Conservation (phyloP, 1,284 basidiomycete genomes). For the Sporisorium graminicola region DNA sequence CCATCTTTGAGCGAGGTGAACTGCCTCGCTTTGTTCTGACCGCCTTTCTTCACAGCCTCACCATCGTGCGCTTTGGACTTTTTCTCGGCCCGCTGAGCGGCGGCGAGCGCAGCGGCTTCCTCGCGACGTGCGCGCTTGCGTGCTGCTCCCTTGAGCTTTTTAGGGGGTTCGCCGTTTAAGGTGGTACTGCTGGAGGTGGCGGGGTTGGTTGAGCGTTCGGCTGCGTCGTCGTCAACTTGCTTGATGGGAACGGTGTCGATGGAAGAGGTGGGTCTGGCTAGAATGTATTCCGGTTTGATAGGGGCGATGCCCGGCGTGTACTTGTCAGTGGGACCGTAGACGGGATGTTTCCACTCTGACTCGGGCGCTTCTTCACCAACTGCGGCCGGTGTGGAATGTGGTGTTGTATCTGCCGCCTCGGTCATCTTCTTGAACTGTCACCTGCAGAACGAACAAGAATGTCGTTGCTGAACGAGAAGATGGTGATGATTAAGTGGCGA, state of each 20-base stretch:
- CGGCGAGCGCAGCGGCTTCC: constrained; percentile 37
- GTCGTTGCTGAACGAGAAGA: neutral
- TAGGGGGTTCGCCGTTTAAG: constrained; percentile 12
- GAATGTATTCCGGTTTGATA: constrained; percentile 51
- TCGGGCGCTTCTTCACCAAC: neutral
- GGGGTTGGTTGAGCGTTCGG: constrained; percentile 31
- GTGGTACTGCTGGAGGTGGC: constrained; percentile 11
- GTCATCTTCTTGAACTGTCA: constrained; percentile 10
- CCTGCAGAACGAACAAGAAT: neutral
- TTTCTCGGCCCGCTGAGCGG: constrained; percentile 30
- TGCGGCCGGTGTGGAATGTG: neutral
- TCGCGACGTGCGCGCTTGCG: constrained; percentile 41
- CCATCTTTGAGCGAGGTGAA: constrained; percentile 39
- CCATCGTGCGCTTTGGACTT: constrained; percentile 17
- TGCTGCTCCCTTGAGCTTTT: constrained; percentile 53
- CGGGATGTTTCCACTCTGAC: constrained; percentile 41
- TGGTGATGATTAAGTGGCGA: neutral
- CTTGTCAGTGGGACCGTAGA: constrained; percentile 43
- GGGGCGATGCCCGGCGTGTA: constrained; percentile 54
- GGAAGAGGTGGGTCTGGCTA: constrained; percentile 24
- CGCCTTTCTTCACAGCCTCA: constrained; percentile 22
- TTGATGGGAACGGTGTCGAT: neutral
- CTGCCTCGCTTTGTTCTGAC: constrained; percentile 56
- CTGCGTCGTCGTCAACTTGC: constrained; percentile 35
- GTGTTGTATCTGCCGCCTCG: neutral